Evolutionary conservation across 805 yeast species (phyloP), one percentile per base, ranked within the genome.

Genomic region (Wickerhamomyces ciferrii): DNA sequence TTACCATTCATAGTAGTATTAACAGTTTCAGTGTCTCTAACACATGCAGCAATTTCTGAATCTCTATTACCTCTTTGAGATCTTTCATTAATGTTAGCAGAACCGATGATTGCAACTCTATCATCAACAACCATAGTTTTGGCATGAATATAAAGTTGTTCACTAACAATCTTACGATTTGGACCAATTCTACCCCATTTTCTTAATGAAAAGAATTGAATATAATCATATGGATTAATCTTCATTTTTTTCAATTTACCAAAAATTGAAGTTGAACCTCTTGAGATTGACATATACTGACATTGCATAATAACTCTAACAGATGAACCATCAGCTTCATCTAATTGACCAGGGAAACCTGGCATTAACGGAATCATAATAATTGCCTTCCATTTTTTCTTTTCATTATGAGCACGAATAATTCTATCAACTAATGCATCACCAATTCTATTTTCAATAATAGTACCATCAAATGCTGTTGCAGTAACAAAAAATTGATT

Each of bases 401-500:
- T 79, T 49, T 83, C 86, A 49, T 78, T 76, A 60, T 87, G 86
- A 0, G 99, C 99, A 41, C 90, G 75, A 31, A 91, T 85, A 46
- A 92, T 91, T 58, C 99, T 75, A 63, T 94, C 98, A n/a, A 94
- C 98, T 40, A 94, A 72, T 0, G 99, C 99, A 72, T 92, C 96
- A 37, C 96, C 99, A 53, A 94, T 86, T 61, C 88, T 75, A 65
- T 94, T 94, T 54, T 87, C 83, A 46, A 94, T 86, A 20, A 81
- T 81, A 5, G 83, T 84, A 37, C 96, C 96, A 57, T 87, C 92
- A 60, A 87, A 81, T 19, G 79, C 81, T 36, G 96, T 84, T n/a
- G 96, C 82, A 0, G 97, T 87, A 41, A 94, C 75, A 63, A 94
- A 94, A 59, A 94, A 94, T 66, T 94, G 99, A 60, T 94, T 94